Percentiles rank a stretch among this genome's conserved stretches.
phyloP scores from a whole-genome alignment of 1,284 basidiomycete species.

The Puccinia brachypodii region DNA sequence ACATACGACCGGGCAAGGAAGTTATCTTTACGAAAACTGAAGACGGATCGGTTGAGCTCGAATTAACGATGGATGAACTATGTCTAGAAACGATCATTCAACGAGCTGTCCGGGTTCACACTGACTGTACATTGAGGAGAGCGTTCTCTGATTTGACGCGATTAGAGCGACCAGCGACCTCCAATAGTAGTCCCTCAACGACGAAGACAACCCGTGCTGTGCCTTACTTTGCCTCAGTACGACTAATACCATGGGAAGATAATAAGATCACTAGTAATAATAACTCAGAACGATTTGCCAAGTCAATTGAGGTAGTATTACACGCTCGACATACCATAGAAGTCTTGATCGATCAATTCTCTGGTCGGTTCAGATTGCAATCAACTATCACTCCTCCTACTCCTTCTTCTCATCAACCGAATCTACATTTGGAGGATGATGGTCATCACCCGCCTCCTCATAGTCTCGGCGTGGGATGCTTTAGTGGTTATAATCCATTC shows the following conservation, averaged over 20 bases:
- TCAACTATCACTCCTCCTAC: constrained; percentile 1
- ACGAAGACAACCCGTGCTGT: not conserved
- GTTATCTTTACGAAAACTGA: not conserved
- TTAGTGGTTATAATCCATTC: not conserved
- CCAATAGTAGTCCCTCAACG: not conserved
- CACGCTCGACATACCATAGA: constrained; percentile 32
- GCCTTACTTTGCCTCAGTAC: constrained; percentile 27
- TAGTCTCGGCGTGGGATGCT: not conserved
- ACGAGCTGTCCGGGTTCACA: constrained; percentile 31
- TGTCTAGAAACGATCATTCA: constrained; percentile 28
- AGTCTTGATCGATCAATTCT: constrained; percentile 39
- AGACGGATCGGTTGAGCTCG: constrained; percentile 19
- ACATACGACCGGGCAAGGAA: constrained; percentile 19
- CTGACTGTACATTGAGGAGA: constrained; percentile 27
- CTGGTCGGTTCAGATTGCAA: constrained; percentile 41
- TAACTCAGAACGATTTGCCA: constrained; percentile 4
- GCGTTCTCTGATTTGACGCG: constrained; percentile 18
- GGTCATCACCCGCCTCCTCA: not conserved
- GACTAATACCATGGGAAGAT: constrained; percentile 23
- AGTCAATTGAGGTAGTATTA: constrained; percentile 38
- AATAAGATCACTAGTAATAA: not conserved
- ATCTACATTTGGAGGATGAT: not conserved
- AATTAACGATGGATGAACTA: constrained; percentile 23
- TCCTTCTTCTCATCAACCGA: not conserved
- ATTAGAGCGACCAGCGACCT: constrained; percentile 10